A percentile compares a stretch with the other conserved stretches of the same genome.
Conservation (phyloP, 306 rosid genomes). For the Casuarina glauca region DNA sequence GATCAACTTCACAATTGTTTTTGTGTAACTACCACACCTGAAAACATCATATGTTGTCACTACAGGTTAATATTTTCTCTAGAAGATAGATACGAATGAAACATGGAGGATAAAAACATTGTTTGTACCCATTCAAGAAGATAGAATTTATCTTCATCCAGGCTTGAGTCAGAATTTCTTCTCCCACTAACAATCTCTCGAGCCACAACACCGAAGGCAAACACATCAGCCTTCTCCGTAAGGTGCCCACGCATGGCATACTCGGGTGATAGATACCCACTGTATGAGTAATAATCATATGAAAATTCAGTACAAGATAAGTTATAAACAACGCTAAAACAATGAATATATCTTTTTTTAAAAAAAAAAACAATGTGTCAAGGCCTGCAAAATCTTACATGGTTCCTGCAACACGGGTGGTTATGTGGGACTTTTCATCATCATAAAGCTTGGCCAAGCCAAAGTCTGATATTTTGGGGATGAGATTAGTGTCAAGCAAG, state of each 20-base stretch:
- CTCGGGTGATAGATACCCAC: conserved; percentile 88
- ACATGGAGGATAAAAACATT: conserved; percentile 1
- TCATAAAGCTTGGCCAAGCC: conserved; percentile 81
- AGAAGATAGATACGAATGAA: conserved; percentile 5
- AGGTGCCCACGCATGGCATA: conserved; percentile 89
- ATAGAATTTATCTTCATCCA: conserved; percentile 57
- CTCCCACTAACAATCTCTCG: conserved; percentile 76
- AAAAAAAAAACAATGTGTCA: not conserved
- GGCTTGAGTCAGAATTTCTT: conserved; percentile 57
- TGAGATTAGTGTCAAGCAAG: conserved; percentile 58
- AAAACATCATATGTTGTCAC: no score
- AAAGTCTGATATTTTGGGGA: conserved; percentile 80
- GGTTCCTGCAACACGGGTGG: conserved; percentile 81
- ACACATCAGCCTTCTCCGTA: conserved; percentile 80
- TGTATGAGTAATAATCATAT: conserved; percentile 29
- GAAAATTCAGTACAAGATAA: conserved; percentile 9
- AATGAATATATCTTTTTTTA: not conserved
- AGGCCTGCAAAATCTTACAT: conserved; percentile 46
- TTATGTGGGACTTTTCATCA: conserved; percentile 75
- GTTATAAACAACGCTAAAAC: not conserved
- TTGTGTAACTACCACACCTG: conserved; percentile 42
- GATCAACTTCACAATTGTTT: conserved; percentile 33
- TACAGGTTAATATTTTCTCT: no score
- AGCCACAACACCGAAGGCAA: conserved; percentile 87
- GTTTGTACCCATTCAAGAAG: conserved; percentile 74